These are phyloP conservation scores for Colletotrichum gloeosporioides DNA, from an alignment of 2,329 filamentous ascomycete species.

Conservation along the genomic window DNA sequence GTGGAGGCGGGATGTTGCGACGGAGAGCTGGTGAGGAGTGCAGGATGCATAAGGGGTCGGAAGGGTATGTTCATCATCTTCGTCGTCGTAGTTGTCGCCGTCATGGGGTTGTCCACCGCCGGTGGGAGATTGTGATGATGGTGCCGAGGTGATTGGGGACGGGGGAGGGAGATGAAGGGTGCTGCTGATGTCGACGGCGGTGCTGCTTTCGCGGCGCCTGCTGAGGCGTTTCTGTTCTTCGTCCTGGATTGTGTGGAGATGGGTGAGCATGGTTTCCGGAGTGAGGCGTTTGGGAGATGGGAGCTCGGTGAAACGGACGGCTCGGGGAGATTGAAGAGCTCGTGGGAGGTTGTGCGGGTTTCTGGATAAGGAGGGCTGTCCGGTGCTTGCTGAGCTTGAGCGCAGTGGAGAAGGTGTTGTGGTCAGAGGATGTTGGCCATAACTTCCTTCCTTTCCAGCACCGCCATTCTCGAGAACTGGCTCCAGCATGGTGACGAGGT, in stretches of 20 bases:
- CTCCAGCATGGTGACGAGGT: neutral
- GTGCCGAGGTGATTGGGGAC: neutral
- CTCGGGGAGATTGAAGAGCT: neutral
- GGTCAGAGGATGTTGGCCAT: accelerated
- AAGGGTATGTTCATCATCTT: neutral
- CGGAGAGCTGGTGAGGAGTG: neutral
- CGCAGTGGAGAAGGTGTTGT: neutral
- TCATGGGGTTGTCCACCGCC: neutral
- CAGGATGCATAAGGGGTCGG: neutral
- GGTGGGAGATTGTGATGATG: neutral
- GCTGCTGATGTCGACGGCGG: neutral
- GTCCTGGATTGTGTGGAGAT: neutral
- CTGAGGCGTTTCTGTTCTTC: neutral
- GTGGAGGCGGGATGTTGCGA: neutral
- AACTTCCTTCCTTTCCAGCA: neutral
- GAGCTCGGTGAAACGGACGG: neutral
- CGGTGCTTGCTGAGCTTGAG: neutral
- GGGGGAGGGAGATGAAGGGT: neutral
- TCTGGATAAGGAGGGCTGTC: neutral
- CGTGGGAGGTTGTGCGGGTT: neutral
- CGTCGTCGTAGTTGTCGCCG: neutral
- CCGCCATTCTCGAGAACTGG: neutral
- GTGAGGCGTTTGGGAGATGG: neutral
- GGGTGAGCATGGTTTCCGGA: neutral
- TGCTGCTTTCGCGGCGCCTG: neutral